Percentiles rank a stretch among this genome's conserved stretches.
phyloP scores from a whole-genome alignment of 139 green algal genomes.

The Closterium sp. region DNA sequence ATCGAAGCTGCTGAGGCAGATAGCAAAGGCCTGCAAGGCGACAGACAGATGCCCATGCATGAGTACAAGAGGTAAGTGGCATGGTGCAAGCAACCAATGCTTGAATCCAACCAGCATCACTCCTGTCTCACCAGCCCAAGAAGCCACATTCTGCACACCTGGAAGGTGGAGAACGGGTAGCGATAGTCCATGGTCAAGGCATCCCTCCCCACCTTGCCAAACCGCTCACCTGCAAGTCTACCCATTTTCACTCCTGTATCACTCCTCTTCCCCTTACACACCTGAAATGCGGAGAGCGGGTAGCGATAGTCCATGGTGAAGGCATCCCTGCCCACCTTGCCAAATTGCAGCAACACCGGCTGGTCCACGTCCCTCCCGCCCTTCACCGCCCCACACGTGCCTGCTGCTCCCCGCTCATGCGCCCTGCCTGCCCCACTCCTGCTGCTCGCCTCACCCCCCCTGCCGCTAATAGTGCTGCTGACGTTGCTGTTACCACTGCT shows the following conservation, averaged over 20 bases:
- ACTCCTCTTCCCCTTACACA: no score
- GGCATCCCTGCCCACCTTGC: constrained; percentile 79
- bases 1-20: constrained; percentile 91
- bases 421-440: no score
- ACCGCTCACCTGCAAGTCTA: no score
- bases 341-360: constrained; percentile 87
- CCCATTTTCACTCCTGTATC: no score
- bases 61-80: background rate
- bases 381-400: no score
- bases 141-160: constrained; percentile 44
- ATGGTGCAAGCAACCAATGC: no score
- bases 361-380: constrained; percentile 48
- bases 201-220: constrained; percentile 79
- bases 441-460: no score
- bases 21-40: constrained; percentile 82
- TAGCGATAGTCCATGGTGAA: constrained; percentile 96
- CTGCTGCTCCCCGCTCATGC: no score
- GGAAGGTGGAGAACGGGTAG: constrained; percentile 52
- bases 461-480: no score
- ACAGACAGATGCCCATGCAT: constrained; percentile 70
- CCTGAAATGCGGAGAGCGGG: constrained; percentile 50
- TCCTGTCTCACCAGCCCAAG: background rate
- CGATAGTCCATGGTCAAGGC: constrained; percentile 93
- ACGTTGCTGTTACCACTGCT: no score
- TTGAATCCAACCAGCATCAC: no score